Conservation (phyloP, 1,284 basidiomycete species). For the Hemileia vastatrix region DNA sequence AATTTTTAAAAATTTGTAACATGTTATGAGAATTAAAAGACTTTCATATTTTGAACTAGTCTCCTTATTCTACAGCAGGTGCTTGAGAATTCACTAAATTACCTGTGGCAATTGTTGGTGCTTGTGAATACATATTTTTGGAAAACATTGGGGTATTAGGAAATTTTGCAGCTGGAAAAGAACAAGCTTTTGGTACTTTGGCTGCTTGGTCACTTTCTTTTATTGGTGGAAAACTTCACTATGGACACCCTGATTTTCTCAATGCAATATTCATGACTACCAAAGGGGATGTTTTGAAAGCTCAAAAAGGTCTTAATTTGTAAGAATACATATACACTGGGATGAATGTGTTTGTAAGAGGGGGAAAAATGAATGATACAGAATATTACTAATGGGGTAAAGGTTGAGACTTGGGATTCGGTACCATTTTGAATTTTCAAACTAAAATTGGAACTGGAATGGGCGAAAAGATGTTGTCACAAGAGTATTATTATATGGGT, state of each 20-base stretch:
- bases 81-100: constrained; percentile 58
- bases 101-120: constrained; percentile 94
- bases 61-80: constrained; percentile 76
- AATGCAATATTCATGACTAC: constrained; percentile 98
- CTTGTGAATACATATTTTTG: constrained; percentile 99
- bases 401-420: constrained; percentile 96
- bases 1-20: constrained; percentile 98
- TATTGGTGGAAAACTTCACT: constrained; percentile 97
- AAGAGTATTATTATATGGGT: constrained; percentile 97
- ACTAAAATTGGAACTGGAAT: constrained; percentile 99
- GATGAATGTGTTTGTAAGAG: constrained; percentile 95
- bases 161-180: constrained; percentile 96
- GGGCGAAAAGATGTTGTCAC: constrained; percentile 98
- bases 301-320: constrained; percentile 93
- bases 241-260: constrained; percentile 98
- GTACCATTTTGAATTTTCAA: constrained; percentile 98
- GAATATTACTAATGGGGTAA: constrained; percentile 90
- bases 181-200: constrained; percentile 98
- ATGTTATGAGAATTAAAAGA: constrained; percentile 98
- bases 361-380: constrained; percentile 95
- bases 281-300: constrained; percentile 95
- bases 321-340: constrained; percentile 99
- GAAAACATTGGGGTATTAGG: constrained; percentile 99
- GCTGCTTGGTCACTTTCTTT: constrained; percentile 88
- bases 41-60: constrained; percentile 71